Percentiles rank a stretch among this genome's conserved stretches.
These are phyloP conservation scores for Spinellus fusiger DNA, from an alignment of 192 early-diverging fungal species.

Conservation along the genomic window DNA sequence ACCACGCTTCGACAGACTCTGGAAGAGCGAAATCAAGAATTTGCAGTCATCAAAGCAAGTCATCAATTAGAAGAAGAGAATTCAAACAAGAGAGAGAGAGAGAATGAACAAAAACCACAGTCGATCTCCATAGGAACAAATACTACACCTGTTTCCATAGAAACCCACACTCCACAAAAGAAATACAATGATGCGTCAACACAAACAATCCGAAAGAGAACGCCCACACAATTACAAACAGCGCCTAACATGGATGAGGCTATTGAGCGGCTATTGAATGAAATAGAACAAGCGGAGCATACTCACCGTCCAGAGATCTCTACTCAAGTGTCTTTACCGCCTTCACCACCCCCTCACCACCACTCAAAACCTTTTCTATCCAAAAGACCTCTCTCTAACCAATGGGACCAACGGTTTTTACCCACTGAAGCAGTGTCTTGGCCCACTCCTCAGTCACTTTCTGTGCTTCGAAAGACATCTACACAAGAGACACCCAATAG, in stretches of 20 bases:
- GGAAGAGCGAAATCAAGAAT: no score
- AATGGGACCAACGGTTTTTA: not conserved
- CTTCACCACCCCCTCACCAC: not conserved
- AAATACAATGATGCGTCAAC: not conserved
- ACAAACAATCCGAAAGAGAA: not conserved
- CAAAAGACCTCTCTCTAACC: not conserved
- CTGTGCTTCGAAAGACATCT: not conserved
- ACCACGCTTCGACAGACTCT: no score
- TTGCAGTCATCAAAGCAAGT: no score
- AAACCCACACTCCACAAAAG: not conserved
- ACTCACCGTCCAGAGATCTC: not conserved
- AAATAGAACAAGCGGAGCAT: not conserved
- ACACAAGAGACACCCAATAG: not conserved
- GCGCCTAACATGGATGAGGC: not conserved
- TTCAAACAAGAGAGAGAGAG: no score
- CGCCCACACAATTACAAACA: not conserved
- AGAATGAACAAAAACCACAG: no score
- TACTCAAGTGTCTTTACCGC: not conserved
- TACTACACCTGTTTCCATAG: no score
- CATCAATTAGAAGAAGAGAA: no score
- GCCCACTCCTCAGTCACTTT: not conserved
- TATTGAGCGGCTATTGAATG: not conserved
- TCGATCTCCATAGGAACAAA: no score
- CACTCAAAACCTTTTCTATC: not conserved
- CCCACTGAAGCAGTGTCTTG: not conserved